Base-by-base conservation (phyloP, 176 grass and related monocot genomes). In the Juncus effusus region DNA sequence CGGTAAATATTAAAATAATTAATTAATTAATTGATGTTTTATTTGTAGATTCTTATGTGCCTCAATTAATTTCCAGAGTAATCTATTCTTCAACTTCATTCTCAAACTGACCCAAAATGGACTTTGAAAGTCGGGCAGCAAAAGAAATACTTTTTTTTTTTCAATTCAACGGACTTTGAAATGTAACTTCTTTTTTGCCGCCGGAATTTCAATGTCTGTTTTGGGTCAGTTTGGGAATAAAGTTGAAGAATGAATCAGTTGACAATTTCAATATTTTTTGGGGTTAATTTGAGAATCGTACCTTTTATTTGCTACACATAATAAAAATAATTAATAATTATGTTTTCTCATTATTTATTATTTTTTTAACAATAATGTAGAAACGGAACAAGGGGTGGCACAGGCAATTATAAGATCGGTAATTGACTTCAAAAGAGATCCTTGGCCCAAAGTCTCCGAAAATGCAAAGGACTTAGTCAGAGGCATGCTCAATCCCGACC, bases 331-430 rank as follows among this genome's bases (percentile, higher is more conserved):
- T 42, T 63, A 4, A 62, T 67, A 38, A 56, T 42, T 63, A 58
- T 3, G 66, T 6, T 42, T 42, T 50, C n/a, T 74, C 44, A 59
- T 60, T 52, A 44, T 36, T 65, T 73, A 10, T 58, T 78, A 7
- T 59, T 74, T 82, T 82, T 69, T 28, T 63, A 79, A 61, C 41
- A 49, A 54, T 54, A 75, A 77, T 81, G 52, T 81, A 95, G 90
- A 95, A 81, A 95, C 90, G 16, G 90, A 95, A 77, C 90, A 95
- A 70, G 90, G 90, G 78, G 90, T 95, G 72, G 90, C 90, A 61
- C 86, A 95, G 63, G 90, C 90, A 60, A 95, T 95, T 74, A 95
- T 95, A 39, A 83, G 90, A 36, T 95, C 90, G 12, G 65, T 35
- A 16, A 67, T 95, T 64, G 90, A 95, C 79, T 95, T 95, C 12